Percentiles rank a stretch among this genome's conserved stretches.
These are phyloP conservation scores for Colletotrichum shisoi DNA, from an alignment of 2,329 filamentous ascomycete genomes.

Conservation along the genomic window DNA sequence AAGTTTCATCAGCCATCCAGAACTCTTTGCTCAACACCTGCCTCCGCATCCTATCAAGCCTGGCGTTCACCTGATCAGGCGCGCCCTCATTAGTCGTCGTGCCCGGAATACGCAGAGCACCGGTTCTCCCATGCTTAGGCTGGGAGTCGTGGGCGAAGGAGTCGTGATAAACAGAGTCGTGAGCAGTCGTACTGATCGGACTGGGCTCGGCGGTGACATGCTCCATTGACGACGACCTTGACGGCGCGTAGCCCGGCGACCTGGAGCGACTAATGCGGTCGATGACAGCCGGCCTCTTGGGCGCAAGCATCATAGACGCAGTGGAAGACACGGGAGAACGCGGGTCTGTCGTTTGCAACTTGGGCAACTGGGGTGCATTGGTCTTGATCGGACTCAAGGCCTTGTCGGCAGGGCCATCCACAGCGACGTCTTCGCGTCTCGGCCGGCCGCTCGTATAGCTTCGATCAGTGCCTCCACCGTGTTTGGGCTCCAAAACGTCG, in stretches of 20 bases:
- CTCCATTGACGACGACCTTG: constrained; percentile 67
- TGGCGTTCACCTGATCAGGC: constrained; percentile 66
- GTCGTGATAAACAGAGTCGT: constrained; percentile 65
- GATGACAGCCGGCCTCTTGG: constrained; percentile 61
- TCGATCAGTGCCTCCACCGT: constrained; percentile 46
- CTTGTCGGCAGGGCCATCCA: constrained; percentile 56
- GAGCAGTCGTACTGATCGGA: constrained; percentile 65
- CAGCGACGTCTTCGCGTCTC: constrained; percentile 55
- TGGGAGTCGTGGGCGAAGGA: constrained; percentile 61
- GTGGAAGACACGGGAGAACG: constrained; percentile 49
- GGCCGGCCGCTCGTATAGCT: constrained; percentile 43
- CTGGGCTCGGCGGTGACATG: constrained; percentile 65
- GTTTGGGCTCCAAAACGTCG: constrained; percentile 50
- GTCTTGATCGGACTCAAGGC: constrained; percentile 56
- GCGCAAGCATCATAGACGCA: constrained; percentile 51
- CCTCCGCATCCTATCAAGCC: constrained; percentile 76
- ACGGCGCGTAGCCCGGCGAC: constrained; percentile 55
- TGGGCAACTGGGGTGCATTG: constrained; percentile 46
- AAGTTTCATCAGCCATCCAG: constrained; percentile 99
- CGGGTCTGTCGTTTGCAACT: constrained; percentile 47
- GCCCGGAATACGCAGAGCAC: constrained; percentile 62
- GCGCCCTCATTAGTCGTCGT: constrained; percentile 65
- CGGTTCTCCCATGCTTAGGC: constrained; percentile 56
- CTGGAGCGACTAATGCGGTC: constrained; percentile 62
- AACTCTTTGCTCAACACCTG: constrained; percentile 94